Evolutionary conservation across 2,329 filamentous ascomycete genomes (phyloP).

Genomic region (Claviceps pazoutovae): DNA sequence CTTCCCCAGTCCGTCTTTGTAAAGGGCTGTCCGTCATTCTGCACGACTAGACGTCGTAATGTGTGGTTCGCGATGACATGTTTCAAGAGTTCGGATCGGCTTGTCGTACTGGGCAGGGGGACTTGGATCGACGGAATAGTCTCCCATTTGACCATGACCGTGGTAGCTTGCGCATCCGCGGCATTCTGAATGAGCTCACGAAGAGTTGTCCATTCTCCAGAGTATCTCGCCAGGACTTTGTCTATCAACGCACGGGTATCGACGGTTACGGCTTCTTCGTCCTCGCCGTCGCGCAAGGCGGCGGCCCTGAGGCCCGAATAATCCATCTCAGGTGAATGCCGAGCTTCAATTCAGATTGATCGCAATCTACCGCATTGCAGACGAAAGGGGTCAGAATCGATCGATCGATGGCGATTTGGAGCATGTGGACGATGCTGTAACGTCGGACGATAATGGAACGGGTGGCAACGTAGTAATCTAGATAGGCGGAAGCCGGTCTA

Average conservation of each 20-base stretch:
- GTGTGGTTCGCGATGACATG: conserved; percentile 79
- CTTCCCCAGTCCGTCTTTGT: conserved; percentile 83
- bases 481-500: background rate
- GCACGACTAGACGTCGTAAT: conserved; percentile 71
- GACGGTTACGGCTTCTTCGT: conserved; percentile 95
- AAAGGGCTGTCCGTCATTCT: conserved; percentile 84
- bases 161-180: conserved; percentile 86
- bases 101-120: conserved; percentile 51
- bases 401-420: background rate
- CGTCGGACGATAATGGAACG: no score
- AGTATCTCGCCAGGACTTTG: conserved; percentile 92
- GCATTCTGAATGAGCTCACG: conserved; percentile 96
- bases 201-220: conserved; percentile 81
- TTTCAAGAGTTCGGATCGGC: conserved; percentile 60
- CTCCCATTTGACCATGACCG: conserved; percentile 83
- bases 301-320: conserved; percentile 69
- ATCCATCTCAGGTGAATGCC: conserved; percentile 41
- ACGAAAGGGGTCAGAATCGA: background rate
- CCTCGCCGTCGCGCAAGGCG: conserved; percentile 71
- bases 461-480: background rate
- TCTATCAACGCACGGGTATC: conserved; percentile 95
- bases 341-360: background rate
- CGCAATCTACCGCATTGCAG: background rate
- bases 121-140: conserved; percentile 71
- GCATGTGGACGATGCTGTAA: background rate